phyloP scores from a whole-genome alignment of 2,329 filamentous ascomycete genomes.

The Aureobasidium sp. region DNA sequence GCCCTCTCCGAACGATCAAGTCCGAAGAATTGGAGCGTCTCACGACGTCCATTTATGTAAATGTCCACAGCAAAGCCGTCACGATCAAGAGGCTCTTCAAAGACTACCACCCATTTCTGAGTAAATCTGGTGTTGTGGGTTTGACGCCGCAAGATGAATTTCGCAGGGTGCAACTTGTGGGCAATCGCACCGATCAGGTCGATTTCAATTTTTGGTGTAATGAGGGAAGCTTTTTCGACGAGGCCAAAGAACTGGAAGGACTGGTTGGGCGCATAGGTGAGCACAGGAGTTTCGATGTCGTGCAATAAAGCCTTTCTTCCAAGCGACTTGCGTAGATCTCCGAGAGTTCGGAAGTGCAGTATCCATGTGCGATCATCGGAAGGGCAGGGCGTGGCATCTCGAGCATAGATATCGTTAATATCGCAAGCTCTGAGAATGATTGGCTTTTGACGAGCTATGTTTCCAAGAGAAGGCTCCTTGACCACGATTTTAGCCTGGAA shows the following conservation, averaged over 20 bases:
- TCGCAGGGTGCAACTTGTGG: not conserved
- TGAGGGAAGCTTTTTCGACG: not conserved
- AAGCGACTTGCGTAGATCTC: not conserved
- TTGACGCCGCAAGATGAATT: not conserved
- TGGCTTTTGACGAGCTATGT: not conserved
- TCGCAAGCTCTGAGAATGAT: not conserved
- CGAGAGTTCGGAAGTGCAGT: not conserved
- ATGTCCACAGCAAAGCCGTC: not conserved
- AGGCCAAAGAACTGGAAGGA: not conserved
- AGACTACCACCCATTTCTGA: not conserved
- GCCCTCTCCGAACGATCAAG: not conserved
- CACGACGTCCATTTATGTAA: not conserved
- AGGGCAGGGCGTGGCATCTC: not conserved
- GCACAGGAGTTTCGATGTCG: not conserved
- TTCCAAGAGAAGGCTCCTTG: not conserved
- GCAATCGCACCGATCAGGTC: not conserved
- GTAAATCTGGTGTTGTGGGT: not conserved
- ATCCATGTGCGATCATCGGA: not conserved
- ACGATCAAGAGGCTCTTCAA: not conserved
- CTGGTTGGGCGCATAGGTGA: not conserved
- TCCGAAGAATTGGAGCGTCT: not conserved
- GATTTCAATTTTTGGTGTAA: not conserved
- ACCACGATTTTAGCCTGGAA: not conserved
- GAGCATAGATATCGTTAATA: not conserved
- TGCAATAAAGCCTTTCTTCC: not conserved